Evolutionary conservation across 2,329 filamentous ascomycete genomes (phyloP), one percentile per base, ranked within the genome.

Genomic region (Aspergillus hortae): DNA sequence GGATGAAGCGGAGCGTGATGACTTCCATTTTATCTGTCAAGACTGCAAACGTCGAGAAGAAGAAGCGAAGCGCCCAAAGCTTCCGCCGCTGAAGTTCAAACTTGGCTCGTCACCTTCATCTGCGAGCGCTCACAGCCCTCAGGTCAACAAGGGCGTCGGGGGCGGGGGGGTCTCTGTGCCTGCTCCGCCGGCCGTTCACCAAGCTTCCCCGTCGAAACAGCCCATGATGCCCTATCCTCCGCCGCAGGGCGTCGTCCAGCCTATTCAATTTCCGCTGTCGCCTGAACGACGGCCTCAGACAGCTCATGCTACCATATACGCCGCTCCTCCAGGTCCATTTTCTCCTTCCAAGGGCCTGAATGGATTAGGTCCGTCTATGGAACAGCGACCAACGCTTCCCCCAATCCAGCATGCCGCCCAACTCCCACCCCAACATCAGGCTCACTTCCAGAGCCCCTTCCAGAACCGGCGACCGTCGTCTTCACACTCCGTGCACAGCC

Each of bases 11-110:
- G 92, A 96, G 58, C 80, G 85, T 44, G 84, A 90, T 1, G 89
- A 95, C 59, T 97, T 97, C 64, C 85, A 89, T 55, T 96, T 96
- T 65, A 72, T 96, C 58, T 97, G 92, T 74, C 76, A 76, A 32
- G 84, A 87, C 44, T 99, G 94, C 75, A 84, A 83, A 61, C 84
- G 80, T 14, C 86, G 84, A 53, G 82, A 85, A 56, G 79, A 87
- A 60, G 82, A 84, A 48, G 77, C 79, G 15, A 82, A 79, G 54
- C 77, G 77, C 59, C 82, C 83, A 36, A 88, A 87, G 64, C 77
- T 85, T 44, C 84, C 80, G 6, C 77, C 80, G 12, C 70, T 86
- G 57, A 85, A 84, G 62, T 78, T 86, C 60, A 76, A 78, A 44
- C 68, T 83, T 49, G 77, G 74, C 30, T 71, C 75, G 21, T 79